Percentiles rank a stretch among this genome's conserved stretches.
phyloP scores from a whole-genome alignment of 768 basidiomycete species.

The Holtermanniella nyarrowii region DNA sequence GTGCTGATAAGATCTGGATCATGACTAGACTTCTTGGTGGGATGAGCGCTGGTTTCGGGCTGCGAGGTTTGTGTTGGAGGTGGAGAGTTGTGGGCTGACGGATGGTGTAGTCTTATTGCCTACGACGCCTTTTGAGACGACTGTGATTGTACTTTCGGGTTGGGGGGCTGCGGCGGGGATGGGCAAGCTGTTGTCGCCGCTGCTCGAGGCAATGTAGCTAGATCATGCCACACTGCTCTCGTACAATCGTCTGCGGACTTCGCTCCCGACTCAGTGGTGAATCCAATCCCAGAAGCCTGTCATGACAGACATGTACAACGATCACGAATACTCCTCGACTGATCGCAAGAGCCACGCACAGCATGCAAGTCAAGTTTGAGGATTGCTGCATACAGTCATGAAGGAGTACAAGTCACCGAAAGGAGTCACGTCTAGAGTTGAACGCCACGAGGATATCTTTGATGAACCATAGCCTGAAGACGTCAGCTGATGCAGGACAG shows the following conservation, averaged over 20 bases:
- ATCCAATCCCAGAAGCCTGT: too few relatives aligned
- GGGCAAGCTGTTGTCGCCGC: too few relatives aligned
- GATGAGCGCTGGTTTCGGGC: constrained; percentile 38
- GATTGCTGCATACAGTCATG: too few relatives aligned
- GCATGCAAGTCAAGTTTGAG: too few relatives aligned
- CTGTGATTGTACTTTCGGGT: constrained; percentile 28
- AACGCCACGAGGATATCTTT: constrained; percentile 38
- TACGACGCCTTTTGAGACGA: constrained; percentile 35
- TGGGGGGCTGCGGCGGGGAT: constrained; percentile 18
- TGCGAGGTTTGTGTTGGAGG: constrained; percentile 19
- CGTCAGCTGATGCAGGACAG: background rate
- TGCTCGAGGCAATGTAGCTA: too few relatives aligned
- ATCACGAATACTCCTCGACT: too few relatives aligned
- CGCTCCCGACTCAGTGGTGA: too few relatives aligned
- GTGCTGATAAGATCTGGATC: constrained; percentile 31
- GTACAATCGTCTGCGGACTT: too few relatives aligned
- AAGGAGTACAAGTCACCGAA: too few relatives aligned
- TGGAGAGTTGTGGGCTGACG: background rate
- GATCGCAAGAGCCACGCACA: too few relatives aligned
- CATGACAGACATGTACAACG: too few relatives aligned
- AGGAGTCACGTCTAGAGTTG: constrained; percentile 37
- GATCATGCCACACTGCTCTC: too few relatives aligned
- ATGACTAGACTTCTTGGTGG: constrained; percentile 34
- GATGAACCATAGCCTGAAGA: constrained; percentile 34
- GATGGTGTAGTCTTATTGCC: constrained; percentile 22